These are phyloP conservation scores for Talaromyces nanjingensis DNA, from an alignment of 495 filamentous ascomycete species.

Conservation along the genomic window DNA sequence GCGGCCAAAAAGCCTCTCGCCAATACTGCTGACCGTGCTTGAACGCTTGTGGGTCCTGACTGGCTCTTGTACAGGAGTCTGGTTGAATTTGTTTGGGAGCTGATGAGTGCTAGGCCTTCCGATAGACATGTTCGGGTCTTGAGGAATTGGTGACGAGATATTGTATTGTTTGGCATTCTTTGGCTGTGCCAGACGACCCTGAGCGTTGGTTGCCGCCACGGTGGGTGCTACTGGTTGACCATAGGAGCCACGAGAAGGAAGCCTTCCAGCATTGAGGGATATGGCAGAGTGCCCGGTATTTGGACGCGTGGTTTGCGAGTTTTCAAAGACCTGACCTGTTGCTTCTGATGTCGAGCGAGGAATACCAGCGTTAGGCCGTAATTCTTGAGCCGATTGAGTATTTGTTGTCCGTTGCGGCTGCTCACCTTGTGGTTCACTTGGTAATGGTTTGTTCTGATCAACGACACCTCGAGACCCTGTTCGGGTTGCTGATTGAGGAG, in stretches of 20 bases:
- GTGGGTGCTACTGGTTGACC: constrained; percentile 82
- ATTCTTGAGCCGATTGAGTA: background rate
- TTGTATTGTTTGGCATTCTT: constrained; percentile 64
- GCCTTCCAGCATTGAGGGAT: constrained; percentile 53
- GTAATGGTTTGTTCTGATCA: constrained; percentile 9
- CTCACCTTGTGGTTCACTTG: constrained; percentile 6
- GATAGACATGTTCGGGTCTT: constrained; percentile 36
- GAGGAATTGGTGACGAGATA: constrained; percentile 64
- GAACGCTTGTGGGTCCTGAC: constrained; percentile 81
- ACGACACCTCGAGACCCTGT: background rate
- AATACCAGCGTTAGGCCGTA: constrained; percentile 32
- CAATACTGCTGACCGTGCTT: constrained; percentile 76
- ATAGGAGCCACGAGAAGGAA: constrained; percentile 80
- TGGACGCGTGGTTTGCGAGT: constrained; percentile 54
- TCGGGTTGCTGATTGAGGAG: constrained; percentile 11
- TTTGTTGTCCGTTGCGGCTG: background rate
- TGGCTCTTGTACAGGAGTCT: constrained; percentile 37
- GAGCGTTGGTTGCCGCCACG: constrained; percentile 81
- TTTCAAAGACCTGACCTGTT: constrained; percentile 38
- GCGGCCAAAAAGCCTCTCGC: constrained; percentile 72
- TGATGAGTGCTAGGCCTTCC: constrained; percentile 56
- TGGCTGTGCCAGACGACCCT: constrained; percentile 86
- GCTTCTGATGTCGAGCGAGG: constrained; percentile 52
- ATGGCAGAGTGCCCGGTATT: constrained; percentile 77
- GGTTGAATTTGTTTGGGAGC: constrained; percentile 36